phyloP scores from a whole-genome alignment of 2,329 filamentous ascomycete species.

The Byssothecium circinans region DNA sequence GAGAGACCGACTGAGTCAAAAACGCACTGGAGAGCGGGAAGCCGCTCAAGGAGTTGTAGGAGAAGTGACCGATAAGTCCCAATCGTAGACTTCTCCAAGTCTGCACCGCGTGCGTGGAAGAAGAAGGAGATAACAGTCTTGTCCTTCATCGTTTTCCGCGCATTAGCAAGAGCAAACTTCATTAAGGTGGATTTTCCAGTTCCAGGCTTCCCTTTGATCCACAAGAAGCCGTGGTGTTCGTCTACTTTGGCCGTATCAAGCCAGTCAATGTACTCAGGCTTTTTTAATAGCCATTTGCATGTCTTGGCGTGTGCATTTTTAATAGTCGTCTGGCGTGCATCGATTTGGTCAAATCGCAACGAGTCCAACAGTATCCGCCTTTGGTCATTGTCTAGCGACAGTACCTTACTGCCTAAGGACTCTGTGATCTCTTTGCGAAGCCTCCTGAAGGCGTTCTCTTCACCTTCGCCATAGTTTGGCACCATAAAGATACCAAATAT shows the following conservation, averaged over 20 bases:
- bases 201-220: slow-evolving; percentile 45
- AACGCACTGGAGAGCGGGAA: slow-evolving; percentile 5
- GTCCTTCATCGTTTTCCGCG: slow-evolving; percentile 5
- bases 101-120: slow-evolving; percentile 18
- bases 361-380: slow-evolving; percentile 22
- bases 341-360: slow-evolving; percentile 43
- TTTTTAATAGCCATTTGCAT: slow-evolving; percentile 45
- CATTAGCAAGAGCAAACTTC: slow-evolving; percentile 27
- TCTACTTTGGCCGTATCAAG: slow-evolving; percentile 25
- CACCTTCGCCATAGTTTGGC: too few species aligned
- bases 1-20: slow-evolving; percentile 7
- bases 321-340: slow-evolving; percentile 39
- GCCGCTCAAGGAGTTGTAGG: slow-evolving; percentile 16
- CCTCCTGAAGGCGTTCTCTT: too few species aligned
- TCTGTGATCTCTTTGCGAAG: too few species aligned
- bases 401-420: too few species aligned
- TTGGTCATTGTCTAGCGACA: too few species aligned
- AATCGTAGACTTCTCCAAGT: slow-evolving; percentile 14
- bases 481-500: too few species aligned
- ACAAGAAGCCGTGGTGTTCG: slow-evolving; percentile 46
- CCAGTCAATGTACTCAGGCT: slow-evolving; percentile 42
- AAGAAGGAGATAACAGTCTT: slow-evolving; percentile 14
- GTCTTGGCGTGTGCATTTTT: slow-evolving; percentile 40
- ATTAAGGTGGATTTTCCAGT: slow-evolving; percentile 46
- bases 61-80: slow-evolving; percentile 21